A percentile compares a stretch with the other conserved stretches of the same genome.
Evolutionary conservation across 2,329 filamentous ascomycete species (phyloP).

Genomic region (Colletotrichum musae): DNA sequence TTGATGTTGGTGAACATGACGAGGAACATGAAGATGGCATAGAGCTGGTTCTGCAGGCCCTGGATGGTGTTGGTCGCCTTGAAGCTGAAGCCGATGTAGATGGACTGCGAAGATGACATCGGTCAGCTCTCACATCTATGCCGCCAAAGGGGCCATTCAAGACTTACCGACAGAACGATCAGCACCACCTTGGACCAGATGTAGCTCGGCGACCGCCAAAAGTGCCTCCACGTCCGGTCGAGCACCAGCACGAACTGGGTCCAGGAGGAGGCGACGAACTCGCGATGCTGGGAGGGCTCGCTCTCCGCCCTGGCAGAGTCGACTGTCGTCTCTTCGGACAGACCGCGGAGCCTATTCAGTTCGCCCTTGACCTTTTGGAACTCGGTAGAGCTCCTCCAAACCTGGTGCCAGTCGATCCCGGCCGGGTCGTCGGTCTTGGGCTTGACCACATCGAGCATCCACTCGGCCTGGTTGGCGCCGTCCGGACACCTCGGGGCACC

Average conservation of each 20-base stretch:
- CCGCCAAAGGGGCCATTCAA: too few relatives aligned
- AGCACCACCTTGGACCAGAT: constrained; percentile 77
- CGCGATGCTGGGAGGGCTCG: constrained; percentile 56
- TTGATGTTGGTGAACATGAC: constrained; percentile 75
- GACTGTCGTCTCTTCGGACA: constrained; percentile 36
- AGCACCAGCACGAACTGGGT: constrained; percentile 73
- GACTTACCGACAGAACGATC: constrained; percentile 52
- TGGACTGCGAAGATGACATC: constrained; percentile 39
- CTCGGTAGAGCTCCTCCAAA: constrained; percentile 51
- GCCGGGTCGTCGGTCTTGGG: constrained; percentile 52
- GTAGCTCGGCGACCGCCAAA: constrained; percentile 80
- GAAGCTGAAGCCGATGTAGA: constrained; percentile 80
- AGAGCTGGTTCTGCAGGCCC: constrained; percentile 78
- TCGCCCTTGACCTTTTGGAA: constrained; percentile 46
- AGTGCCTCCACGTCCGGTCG: constrained; percentile 76
- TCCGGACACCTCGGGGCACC: constrained; percentile 67
- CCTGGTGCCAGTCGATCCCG: constrained; percentile 55
- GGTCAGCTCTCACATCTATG: neutral
- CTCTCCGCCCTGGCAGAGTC: constrained; percentile 51
- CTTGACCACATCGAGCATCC: constrained; percentile 69
- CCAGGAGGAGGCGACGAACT: constrained; percentile 79
- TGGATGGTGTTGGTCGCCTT: constrained; percentile 69
- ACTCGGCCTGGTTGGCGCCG: constrained; percentile 76
- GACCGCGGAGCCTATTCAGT: constrained; percentile 42
- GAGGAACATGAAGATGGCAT: constrained; percentile 76